Base-by-base conservation (phyloP, 2,329 filamentous ascomycete species). In the Fusarium oxysporum region DNA sequence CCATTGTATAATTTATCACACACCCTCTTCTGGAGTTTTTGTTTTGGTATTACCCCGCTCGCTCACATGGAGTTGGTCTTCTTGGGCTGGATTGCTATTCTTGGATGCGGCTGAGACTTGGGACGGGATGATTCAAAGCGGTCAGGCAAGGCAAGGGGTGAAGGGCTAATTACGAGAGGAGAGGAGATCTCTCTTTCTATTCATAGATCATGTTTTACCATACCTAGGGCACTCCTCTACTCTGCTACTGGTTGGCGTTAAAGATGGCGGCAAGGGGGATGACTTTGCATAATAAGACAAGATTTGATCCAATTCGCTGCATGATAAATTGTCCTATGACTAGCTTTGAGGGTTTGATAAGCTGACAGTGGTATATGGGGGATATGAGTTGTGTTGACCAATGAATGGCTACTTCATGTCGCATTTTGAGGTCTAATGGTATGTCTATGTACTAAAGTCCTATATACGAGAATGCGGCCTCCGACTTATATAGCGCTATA, bases 1-100 rank as follows among this genome's bases (percentile, higher is more conserved):
- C n/a, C 57, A 62, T 62, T 70, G 65, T 73, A 68, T 48, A 69
- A 73, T 19, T 25, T 53, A 65, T 38, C 17, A 69, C 65, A 43
- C 50, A 65, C 50, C 53, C 58, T 59, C 38, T 61, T 65, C 65
- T 41, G 51, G 35, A 59, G 37, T 54, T 64, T 69, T 32, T 43
- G 35, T 58, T 62, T 55, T 59, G 38, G 58, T 41, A 62, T 72
- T 75, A 77, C 75, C 75, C 75, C 71, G 63, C 73, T 77, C 75
- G 48, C 72, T 74, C 61, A 67, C 61, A 48, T 41, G 64, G 38
- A 55, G 44, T 67, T 71, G 72, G 54, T 72, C n/a, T 51, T 65
- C 65, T 64, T 62, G 44, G 53, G 43, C 35, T 57, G 47, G 21
- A 47, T 54, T 70, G 55, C 60, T 72, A 71, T 58, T 61, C 54